phyloP scores from a whole-genome alignment of 1,284 basidiomycete genomes.

The Ceratobasidium sp. region DNA sequence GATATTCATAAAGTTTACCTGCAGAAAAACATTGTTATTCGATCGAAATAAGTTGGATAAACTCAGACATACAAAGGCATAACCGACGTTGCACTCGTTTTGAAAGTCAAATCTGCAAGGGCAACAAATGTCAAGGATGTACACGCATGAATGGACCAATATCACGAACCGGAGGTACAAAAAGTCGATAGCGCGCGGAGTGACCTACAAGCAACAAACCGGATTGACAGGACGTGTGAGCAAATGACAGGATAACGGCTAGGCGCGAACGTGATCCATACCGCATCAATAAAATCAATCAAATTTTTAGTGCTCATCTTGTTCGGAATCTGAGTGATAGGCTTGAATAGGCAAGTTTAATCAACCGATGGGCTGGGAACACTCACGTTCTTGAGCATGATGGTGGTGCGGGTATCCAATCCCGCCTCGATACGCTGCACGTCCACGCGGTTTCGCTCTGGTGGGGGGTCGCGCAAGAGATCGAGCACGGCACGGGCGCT shows the following conservation, averaged over 20 bases:
- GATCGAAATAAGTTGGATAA: conserved; percentile 1
- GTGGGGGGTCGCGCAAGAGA: conserved; percentile 42
- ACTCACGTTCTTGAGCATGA: conserved; percentile 84
- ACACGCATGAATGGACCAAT: too few species aligned
- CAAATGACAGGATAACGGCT: too few species aligned
- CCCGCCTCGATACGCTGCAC: conserved; percentile 74
- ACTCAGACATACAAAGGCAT: conserved; percentile 51
- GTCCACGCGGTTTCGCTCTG: conserved; percentile 73
- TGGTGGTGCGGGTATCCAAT: conserved; percentile 76
- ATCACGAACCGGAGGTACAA: conserved; percentile 67
- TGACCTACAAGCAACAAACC: conserved; percentile 14
- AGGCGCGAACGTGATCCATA: conserved; percentile 49
- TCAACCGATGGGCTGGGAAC: neutral
- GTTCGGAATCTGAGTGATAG: conserved; percentile 20
- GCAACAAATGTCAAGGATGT: too few species aligned
- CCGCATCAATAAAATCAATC: conserved; percentile 69
- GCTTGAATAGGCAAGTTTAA: neutral
- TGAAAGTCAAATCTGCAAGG: conserved; percentile 44
- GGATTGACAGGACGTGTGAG: neutral
- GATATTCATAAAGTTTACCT: conserved; percentile 81
- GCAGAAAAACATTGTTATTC: neutral
- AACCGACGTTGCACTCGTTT: conserved; percentile 76
- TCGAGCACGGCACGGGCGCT: conserved; percentile 30
- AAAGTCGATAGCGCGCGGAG: conserved; percentile 77
- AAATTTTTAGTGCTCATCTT: conserved; percentile 77